Percentiles rank a stretch among this genome's conserved stretches.
Conservation (phyloP, 495 filamentous ascomycete species). For the Aspergillus nanangensis region DNA sequence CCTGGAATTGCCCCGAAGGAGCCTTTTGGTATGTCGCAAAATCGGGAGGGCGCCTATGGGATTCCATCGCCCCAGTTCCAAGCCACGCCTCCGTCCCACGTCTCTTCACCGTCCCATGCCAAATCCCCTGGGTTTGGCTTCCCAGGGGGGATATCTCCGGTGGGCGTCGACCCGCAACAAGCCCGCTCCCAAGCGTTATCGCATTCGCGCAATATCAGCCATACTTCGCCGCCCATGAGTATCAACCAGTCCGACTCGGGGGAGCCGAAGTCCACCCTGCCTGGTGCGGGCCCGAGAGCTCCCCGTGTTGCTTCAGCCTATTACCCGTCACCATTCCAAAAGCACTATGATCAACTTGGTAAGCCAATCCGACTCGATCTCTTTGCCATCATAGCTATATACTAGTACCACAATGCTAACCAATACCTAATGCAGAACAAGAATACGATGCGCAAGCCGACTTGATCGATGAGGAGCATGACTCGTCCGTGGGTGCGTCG, state of each 20-base stretch:
- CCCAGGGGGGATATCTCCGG: constrained; percentile 67
- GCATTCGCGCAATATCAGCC: constrained; percentile 37
- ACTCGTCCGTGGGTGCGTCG: constrained; percentile 62
- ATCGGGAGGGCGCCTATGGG: constrained; percentile 44
- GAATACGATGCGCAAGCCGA: constrained; percentile 97
- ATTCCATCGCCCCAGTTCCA: constrained; percentile 59
- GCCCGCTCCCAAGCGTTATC: constrained; percentile 45
- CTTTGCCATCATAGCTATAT: background rate
- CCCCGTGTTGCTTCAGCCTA: constrained; percentile 49
- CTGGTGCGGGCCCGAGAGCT: constrained; percentile 24
- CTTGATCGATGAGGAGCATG: constrained; percentile 81
- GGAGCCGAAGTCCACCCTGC: constrained; percentile 28
- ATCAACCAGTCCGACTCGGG: constrained; percentile 36
- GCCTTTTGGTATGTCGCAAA: constrained; percentile 50
- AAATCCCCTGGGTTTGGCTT: constrained; percentile 67
- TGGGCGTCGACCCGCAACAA: constrained; percentile 55
- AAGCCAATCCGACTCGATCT: constrained; percentile 38
- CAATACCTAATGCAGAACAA: constrained; percentile 66
- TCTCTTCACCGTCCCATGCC: constrained; percentile 67
- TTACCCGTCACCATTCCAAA: constrained; percentile 84
- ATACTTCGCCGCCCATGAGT: constrained; percentile 38
- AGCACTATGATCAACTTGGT: constrained; percentile 96
- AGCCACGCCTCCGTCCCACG: constrained; percentile 78
- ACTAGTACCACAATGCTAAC: background rate
- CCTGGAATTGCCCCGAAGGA: constrained; percentile 71